Conservation (phyloP, 768 basidiomycete genomes). For the Nidularia sp. region DNA sequence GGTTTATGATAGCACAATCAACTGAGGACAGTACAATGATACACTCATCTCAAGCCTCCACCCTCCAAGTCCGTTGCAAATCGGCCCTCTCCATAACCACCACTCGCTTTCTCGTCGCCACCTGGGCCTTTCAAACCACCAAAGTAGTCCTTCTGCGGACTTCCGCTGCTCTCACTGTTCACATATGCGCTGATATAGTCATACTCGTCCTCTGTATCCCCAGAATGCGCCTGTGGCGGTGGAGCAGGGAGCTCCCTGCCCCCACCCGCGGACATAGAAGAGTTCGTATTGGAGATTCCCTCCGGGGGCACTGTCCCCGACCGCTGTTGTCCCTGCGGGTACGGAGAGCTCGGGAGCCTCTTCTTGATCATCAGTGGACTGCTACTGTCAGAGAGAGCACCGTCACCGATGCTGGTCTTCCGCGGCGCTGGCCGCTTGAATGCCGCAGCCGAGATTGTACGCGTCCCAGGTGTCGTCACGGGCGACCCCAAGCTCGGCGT, state of each 20-base stretch:
- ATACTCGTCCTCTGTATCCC: constrained; percentile 43
- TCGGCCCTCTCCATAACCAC: too few relatives aligned
- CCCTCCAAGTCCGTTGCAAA: too few relatives aligned
- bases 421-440: constrained; percentile 51
- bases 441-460: constrained; percentile 74
- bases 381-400: constrained; percentile 14
- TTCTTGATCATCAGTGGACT: constrained; percentile 34
- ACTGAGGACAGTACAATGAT: too few relatives aligned
- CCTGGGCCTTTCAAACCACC: too few relatives aligned
- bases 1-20: too few relatives aligned
- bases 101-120: too few relatives aligned
- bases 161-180: constrained; percentile 15
- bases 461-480: constrained; percentile 22
- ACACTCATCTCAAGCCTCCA: too few relatives aligned
- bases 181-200: constrained; percentile 60
- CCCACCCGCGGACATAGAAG: not conserved
- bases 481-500: constrained; percentile 19
- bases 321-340: constrained; percentile 15
- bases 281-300: constrained; percentile 4
- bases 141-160: constrained; percentile 7
- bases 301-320: constrained; percentile 2
- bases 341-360: constrained; percentile 43
- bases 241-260: constrained; percentile 6
- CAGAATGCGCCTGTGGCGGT: constrained; percentile 5
- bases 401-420: constrained; percentile 6